Evolutionary conservation across 1,139 yeast genomes (phyloP).

Genomic region (Taphrina sp.): DNA sequence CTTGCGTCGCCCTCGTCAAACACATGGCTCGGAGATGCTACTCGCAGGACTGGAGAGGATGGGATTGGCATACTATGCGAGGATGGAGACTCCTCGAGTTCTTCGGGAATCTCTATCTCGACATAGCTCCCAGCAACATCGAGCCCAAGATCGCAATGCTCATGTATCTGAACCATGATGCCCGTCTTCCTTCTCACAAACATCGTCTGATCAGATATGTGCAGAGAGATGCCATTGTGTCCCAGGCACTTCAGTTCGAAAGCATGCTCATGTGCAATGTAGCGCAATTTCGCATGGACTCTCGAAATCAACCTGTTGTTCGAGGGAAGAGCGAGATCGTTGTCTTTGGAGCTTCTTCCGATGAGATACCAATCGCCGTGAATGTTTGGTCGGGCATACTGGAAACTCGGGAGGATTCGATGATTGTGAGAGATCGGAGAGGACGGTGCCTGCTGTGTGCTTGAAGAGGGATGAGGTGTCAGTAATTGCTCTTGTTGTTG

Average conservation of each 20-base stretch:
- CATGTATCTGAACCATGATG: conserved; percentile 12
- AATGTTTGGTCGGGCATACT: conserved; percentile 10
- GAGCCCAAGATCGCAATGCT: conserved; percentile 12
- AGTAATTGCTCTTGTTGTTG: too few species aligned
- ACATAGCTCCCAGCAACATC: conserved; percentile 22
- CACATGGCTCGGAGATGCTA: background rate
- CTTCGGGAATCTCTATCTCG: background rate
- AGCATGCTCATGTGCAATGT: conserved; percentile 39
- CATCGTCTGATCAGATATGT: conserved; percentile 15
- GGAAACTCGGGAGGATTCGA: conserved; percentile 5
- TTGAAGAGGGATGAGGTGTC: conserved; percentile 24
- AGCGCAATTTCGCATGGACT: conserved; percentile 54
- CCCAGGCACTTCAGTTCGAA: conserved; percentile 60
- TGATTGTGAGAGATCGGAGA: background rate
- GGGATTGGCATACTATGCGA: conserved; percentile 3
- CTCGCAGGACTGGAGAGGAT: conserved; percentile 15
- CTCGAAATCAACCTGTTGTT: conserved; percentile 64
- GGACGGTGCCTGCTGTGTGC: conserved; percentile 16
- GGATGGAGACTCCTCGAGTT: background rate
- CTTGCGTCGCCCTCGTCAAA: background rate
- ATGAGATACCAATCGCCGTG: conserved; percentile 17
- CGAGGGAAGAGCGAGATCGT: conserved; percentile 50
- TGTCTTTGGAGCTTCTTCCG: conserved; percentile 18
- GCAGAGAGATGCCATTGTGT: conserved; percentile 56
- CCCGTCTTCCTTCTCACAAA: conserved; percentile 12